Conservation (phyloP, 331 rosid species). For the Quercus tomentella region DNA sequence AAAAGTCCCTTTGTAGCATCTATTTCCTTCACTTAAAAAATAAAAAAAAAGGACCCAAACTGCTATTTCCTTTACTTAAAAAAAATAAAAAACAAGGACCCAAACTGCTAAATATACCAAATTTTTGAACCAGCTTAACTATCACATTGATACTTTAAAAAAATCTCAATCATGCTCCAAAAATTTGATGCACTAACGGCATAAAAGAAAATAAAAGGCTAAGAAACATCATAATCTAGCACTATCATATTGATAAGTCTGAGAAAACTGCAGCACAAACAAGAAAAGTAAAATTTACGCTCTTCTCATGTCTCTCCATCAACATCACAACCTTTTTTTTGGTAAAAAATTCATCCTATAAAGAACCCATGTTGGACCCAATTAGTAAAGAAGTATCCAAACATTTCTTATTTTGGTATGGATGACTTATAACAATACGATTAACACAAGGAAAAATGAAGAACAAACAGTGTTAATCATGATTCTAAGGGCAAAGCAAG, state of each 20-base stretch:
- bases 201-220: neutral
- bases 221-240: neutral
- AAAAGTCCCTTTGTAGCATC: neutral
- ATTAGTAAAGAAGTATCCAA: neutral
- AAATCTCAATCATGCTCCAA: neutral
- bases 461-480: no score
- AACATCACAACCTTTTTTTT: conserved; percentile 68
- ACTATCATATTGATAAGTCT: neutral
- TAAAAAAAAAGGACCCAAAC: no score
- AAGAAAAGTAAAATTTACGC: conserved; percentile 42
- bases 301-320: conserved; percentile 83
- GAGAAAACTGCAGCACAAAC: neutral
- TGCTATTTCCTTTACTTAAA: no score
- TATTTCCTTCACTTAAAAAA: no score
- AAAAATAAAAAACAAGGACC: no score
- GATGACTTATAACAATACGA: no score
- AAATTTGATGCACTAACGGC: neutral
- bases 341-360: conserved; percentile 91
- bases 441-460: no score
- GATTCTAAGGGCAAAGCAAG: neutral
- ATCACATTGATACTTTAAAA: neutral
- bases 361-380: conserved; percentile 5
- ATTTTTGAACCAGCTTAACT: neutral
- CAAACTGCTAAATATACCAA: neutral
- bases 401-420: no score